Conservation (phyloP, 2,329 filamentous ascomycete species). For the Colletotrichum incanum region DNA sequence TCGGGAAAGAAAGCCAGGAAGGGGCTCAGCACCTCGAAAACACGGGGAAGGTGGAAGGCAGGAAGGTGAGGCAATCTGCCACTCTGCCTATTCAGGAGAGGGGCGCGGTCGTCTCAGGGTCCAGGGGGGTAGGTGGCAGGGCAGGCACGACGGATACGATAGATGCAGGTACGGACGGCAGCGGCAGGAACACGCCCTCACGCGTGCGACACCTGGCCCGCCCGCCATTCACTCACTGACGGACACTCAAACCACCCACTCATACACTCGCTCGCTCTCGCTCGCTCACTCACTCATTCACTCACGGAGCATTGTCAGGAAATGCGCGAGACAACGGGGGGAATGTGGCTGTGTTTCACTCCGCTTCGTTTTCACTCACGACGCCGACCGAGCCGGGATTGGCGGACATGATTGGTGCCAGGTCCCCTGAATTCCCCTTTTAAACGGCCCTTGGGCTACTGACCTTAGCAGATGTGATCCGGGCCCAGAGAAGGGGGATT, state of each 20-base stretch:
- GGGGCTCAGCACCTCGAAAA: conserved; percentile 23
- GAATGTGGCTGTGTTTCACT: conserved; percentile 43
- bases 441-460: neutral
- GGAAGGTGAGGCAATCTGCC: conserved; percentile 37
- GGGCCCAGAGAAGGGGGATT: conserved; percentile 9
- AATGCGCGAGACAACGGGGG: conserved; percentile 8
- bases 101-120: conserved; percentile 35
- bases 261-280: neutral
- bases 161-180: neutral
- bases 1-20: neutral
- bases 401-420: conserved; percentile 25
- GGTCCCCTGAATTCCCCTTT: neutral
- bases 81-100: conserved; percentile 31
- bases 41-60: conserved; percentile 37
- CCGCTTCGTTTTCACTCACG: conserved; percentile 12
- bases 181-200: conserved; percentile 15
- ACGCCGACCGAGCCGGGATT: conserved; percentile 32
- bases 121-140: neutral
- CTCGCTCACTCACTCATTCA: neutral
- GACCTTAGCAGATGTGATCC: neutral
- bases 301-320: neutral
- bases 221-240: neutral
- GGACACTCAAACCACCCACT: neutral
- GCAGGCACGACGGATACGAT: neutral
- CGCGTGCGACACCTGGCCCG: neutral